phyloP scores from a whole-genome alignment of 2,329 filamentous ascomycete genomes.

The Dichotomopilus funicola region DNA sequence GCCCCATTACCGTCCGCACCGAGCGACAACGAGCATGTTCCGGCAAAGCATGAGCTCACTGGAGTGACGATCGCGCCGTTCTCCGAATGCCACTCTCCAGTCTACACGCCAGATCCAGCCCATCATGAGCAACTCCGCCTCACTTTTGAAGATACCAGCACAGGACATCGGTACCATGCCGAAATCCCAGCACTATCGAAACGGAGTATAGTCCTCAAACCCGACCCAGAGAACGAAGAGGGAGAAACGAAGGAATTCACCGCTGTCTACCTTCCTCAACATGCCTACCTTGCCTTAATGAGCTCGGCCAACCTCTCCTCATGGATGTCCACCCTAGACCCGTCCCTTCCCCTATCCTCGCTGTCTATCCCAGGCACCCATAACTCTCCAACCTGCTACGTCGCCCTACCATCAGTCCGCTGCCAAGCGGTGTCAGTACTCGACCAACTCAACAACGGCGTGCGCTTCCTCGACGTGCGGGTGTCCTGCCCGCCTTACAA shows the following conservation, averaged over 20 bases:
- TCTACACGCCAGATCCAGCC: conserved; percentile 49
- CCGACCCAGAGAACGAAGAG: conserved; percentile 19
- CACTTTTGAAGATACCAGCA: conserved; percentile 56
- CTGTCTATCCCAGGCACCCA: conserved; percentile 93
- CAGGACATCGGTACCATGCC: conserved; percentile 58
- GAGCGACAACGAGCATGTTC: conserved; percentile 11
- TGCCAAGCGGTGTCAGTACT: conserved; percentile 77
- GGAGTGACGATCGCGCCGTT: conserved; percentile 61
- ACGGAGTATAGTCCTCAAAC: conserved; percentile 54
- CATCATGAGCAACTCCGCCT: conserved; percentile 63
- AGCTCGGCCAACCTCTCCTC: conserved; percentile 61
- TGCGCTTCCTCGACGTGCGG: conserved; percentile 90
- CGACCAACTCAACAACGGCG: conserved; percentile 79
- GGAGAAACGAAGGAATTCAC: conserved; percentile 52
- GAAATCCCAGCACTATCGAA: conserved; percentile 60
- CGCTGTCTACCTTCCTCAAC: conserved; percentile 55
- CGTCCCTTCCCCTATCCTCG: conserved; percentile 66
- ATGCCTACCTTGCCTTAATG: conserved; percentile 56
- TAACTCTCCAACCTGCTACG: conserved; percentile 81
- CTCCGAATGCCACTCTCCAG: conserved; percentile 54
- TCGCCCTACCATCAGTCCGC: conserved; percentile 82
- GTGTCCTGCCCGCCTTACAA: conserved; percentile 37
- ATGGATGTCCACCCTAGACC: conserved; percentile 76
- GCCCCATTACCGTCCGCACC: conserved; percentile 35
- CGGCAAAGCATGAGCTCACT: conserved; percentile 50